Conservation (phyloP, 2,329 filamentous ascomycete genomes). For the Aspergillus ochraceus region DNA sequence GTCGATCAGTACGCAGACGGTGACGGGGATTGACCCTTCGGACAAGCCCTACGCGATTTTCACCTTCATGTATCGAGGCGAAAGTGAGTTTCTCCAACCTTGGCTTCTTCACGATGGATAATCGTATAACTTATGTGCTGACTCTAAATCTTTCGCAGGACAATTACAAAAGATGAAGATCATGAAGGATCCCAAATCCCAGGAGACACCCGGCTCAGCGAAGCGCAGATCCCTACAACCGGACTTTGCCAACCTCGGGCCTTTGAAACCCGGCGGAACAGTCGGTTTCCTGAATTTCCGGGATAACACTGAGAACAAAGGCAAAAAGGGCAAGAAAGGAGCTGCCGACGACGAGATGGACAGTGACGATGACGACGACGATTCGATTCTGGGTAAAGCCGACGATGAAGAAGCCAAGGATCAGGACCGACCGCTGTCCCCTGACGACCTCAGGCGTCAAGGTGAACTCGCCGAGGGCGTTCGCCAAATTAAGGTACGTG, state of each 20-base stretch:
- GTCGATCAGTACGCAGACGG: slow-evolving; percentile 96
- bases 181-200: slow-evolving; percentile 65
- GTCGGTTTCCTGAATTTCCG: slow-evolving; percentile 89
- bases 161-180: slow-evolving; percentile 98
- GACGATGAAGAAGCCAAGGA: slow-evolving; percentile 57
- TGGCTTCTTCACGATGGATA: not conserved
- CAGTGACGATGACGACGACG: slow-evolving; percentile 73
- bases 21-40: slow-evolving; percentile 95
- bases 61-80: slow-evolving; percentile 95
- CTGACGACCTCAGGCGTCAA: slow-evolving; percentile 61
- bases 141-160: slow-evolving; percentile 52
- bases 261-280: slow-evolving; percentile 81
- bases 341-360: slow-evolving; percentile 65
- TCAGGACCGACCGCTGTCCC: slow-evolving; percentile 52
- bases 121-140: not conserved
- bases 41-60: slow-evolving; percentile 96
- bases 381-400: slow-evolving; percentile 61
- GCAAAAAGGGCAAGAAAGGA: slow-evolving; percentile 58
- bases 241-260: slow-evolving; percentile 81
- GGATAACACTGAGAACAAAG: slow-evolving; percentile 57
- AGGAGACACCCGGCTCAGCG: slow-evolving; percentile 57
- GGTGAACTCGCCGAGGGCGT: slow-evolving; percentile 64
- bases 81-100: slow-evolving; percentile 63
- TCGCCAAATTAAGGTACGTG: slow-evolving; percentile 63
- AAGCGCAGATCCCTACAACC: slow-evolving; percentile 81